Percentiles rank a stretch among this genome's conserved stretches.
These are phyloP conservation scores for Tilletia caries DNA, from an alignment of 1,284 basidiomycete species.

Conservation along the genomic window DNA sequence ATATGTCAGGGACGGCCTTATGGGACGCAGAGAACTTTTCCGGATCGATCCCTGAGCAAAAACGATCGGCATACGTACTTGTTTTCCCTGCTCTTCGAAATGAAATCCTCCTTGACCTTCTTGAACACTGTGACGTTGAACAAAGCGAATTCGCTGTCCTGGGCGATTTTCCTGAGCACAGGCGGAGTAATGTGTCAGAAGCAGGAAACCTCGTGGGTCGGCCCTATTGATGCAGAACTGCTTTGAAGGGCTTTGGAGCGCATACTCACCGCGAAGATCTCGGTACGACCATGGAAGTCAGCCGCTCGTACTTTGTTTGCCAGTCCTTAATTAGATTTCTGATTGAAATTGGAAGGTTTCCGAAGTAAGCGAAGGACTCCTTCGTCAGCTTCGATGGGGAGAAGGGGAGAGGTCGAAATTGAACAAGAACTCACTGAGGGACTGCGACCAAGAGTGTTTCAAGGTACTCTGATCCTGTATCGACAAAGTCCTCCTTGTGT, in stretches of 20 bases:
- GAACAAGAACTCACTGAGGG: slow-evolving; percentile 68
- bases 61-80: too few relatives aligned
- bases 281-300: slow-evolving; percentile 90
- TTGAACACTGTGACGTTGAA: slow-evolving; percentile 87
- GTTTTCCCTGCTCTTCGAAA: slow-evolving; percentile 90
- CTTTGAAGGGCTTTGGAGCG: too few relatives aligned
- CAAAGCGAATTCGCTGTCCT: slow-evolving; percentile 85
- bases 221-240: too few relatives aligned
- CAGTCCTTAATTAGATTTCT: slow-evolving; percentile 84
- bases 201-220: background rate
- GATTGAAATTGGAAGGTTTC: slow-evolving; percentile 14
- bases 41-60: too few relatives aligned
- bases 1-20: too few relatives aligned
- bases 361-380: too few relatives aligned
- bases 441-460: slow-evolving; percentile 91
- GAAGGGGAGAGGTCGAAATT: slow-evolving; percentile 3
- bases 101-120: slow-evolving; percentile 84
- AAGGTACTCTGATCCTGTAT: slow-evolving; percentile 79
- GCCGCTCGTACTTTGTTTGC: slow-evolving; percentile 80
- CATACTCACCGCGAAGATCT: slow-evolving; percentile 64
- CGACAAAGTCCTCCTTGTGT: slow-evolving; percentile 74
- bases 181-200: slow-evolving; percentile 2
- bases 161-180: slow-evolving; percentile 60
- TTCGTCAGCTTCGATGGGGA: too few relatives aligned
- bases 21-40: too few relatives aligned